These are phyloP conservation scores for Citrus inodora DNA, from an alignment of 345 rosid species.

Conservation along the genomic window DNA sequence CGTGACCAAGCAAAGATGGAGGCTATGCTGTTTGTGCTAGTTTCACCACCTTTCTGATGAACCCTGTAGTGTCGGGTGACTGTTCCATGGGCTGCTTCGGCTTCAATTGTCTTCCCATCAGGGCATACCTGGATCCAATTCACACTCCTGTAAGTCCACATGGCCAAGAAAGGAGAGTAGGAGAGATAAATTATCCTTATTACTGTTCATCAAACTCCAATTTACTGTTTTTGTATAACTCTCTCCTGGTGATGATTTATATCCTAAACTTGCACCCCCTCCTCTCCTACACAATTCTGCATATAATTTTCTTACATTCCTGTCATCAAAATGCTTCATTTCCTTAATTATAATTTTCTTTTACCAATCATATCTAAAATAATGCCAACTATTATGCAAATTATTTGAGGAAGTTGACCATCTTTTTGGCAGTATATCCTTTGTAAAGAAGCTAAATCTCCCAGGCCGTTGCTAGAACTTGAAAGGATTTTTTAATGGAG, in stretches of 20 bases:
- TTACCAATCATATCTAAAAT: not conserved
- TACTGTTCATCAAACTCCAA: not conserved
- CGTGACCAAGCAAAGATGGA: slow-evolving; percentile 98
- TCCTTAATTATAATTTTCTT: not conserved
- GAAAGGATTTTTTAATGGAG: not conserved
- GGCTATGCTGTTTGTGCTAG: slow-evolving; percentile 99
- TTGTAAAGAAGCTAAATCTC: not conserved
- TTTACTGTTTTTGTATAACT: not conserved
- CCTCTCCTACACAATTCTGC: not conserved
- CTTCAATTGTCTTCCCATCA: slow-evolving; percentile 96
- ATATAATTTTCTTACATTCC: not conserved
- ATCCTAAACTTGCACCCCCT: not conserved
- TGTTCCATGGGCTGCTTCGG: slow-evolving; percentile 99
- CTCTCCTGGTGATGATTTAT: not conserved
- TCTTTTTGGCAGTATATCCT: not conserved
- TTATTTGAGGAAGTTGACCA: not conserved
- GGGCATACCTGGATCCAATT: slow-evolving; percentile 78
- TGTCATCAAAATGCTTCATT: not conserved
- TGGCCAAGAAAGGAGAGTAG: not conserved
- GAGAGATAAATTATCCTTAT: not conserved
- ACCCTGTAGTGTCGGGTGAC: slow-evolving; percentile 96
- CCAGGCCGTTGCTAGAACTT: not conserved
- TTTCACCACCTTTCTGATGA: slow-evolving; percentile 99
- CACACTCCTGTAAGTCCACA: not conserved
- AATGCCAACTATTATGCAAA: not conserved